phyloP scores from a whole-genome alignment of 2,329 filamentous ascomycete genomes.

The Hirsutella thompsonii region DNA sequence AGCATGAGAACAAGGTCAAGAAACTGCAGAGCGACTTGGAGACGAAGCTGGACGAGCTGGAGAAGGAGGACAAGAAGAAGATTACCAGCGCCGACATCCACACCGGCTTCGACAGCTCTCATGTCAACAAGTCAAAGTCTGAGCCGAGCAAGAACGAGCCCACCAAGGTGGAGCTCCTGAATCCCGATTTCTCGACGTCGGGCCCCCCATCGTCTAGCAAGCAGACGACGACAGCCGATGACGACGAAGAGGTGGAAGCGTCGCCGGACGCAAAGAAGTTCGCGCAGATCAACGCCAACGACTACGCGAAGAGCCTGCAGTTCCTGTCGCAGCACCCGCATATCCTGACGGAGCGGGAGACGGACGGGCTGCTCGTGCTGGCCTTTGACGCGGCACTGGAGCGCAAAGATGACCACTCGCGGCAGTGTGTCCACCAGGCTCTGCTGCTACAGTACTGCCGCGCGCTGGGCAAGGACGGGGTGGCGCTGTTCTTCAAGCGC shows the following conservation, averaged over 20 bases:
- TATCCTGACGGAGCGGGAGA: slow-evolving; percentile 73
- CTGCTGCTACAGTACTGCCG: slow-evolving; percentile 91
- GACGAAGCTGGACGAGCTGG: slow-evolving; percentile 63
- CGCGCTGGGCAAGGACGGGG: slow-evolving; percentile 75
- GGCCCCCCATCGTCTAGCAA: slow-evolving; percentile 1
- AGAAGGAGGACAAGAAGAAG: slow-evolving; percentile 74
- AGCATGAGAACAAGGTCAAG: slow-evolving; percentile 66
- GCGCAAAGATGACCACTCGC: slow-evolving; percentile 60
- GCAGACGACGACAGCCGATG: slow-evolving; percentile 29
- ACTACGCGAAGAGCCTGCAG: slow-evolving; percentile 60
- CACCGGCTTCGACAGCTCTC: slow-evolving; percentile 81
- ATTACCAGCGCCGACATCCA: slow-evolving; percentile 88
- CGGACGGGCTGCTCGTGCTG: slow-evolving; percentile 79
- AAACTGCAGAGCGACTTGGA: slow-evolving; percentile 64
- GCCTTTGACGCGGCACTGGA: slow-evolving; percentile 83
- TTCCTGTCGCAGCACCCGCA: slow-evolving; percentile 71
- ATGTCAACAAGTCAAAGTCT: slow-evolving; percentile 51
- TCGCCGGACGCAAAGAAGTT: slow-evolving; percentile 72
- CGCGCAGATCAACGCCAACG: slow-evolving; percentile 59
- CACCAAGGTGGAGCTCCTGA: slow-evolving; percentile 59
- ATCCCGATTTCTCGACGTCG: slow-evolving; percentile 38
- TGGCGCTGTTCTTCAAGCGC: slow-evolving; percentile 88
- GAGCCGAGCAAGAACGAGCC: slow-evolving; percentile 33
- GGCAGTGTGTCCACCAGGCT: slow-evolving; percentile 86
- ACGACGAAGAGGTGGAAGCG: slow-evolving; percentile 63